These are phyloP conservation scores for Arabidopsis suecica DNA, from an alignment of 345 rosid species.

Conservation along the genomic window DNA sequence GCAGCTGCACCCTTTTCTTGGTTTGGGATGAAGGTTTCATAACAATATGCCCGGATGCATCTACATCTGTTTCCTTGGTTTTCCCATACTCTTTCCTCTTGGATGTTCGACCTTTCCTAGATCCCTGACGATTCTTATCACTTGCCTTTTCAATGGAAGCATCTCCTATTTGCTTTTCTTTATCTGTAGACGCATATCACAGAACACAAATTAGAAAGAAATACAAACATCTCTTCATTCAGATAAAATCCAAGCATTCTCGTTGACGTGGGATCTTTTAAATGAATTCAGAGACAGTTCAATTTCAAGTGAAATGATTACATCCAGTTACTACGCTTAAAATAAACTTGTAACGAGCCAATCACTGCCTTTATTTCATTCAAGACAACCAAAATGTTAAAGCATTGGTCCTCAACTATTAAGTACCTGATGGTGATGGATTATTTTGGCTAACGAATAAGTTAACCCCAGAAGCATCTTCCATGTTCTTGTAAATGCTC, in stretches of 20 bases:
- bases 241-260: background rate
- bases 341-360: background rate
- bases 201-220: background rate
- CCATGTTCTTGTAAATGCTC: slow-evolving; percentile 84
- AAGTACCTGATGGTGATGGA: slow-evolving; percentile 55
- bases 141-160: slow-evolving; percentile 20
- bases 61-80: slow-evolving; percentile 29
- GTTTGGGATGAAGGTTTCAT: slow-evolving; percentile 78
- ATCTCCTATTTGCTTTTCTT: slow-evolving; percentile 43
- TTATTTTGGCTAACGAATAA: slow-evolving; percentile 63
- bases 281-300: background rate
- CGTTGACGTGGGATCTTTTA: background rate
- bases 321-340: background rate
- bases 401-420: background rate
- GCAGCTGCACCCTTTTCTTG: slow-evolving; percentile 89
- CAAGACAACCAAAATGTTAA: background rate
- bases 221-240: background rate
- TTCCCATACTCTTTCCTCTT: slow-evolving; percentile 45
- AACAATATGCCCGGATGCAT: slow-evolving; percentile 43
- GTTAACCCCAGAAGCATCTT: slow-evolving; percentile 75
- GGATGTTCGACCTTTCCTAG: slow-evolving; percentile 25
- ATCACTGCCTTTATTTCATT: background rate
- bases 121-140: slow-evolving; percentile 34
- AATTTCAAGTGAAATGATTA: background rate
- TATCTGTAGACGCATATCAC: slow-evolving; percentile 44